phyloP scores from a whole-genome alignment of 257 asterid species.

The Salvia hispanica region DNA sequence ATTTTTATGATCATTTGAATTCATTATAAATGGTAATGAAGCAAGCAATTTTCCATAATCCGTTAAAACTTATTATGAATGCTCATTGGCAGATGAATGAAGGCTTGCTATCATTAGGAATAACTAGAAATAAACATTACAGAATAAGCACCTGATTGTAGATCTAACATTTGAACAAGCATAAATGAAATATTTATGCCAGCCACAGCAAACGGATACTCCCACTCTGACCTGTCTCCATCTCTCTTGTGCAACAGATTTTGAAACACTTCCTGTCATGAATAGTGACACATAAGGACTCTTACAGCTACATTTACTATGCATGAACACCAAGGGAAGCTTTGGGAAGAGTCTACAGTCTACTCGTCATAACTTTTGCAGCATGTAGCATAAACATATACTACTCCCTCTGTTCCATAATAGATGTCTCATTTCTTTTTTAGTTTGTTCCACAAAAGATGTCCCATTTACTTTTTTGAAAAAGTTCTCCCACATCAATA shows the following conservation, averaged over 20 bases:
- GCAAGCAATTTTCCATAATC: too few species aligned
- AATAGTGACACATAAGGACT: background rate
- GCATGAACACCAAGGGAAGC: background rate
- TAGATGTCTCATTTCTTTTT: too few species aligned
- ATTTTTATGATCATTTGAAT: background rate
- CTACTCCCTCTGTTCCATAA: too few species aligned
- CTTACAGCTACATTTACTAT: background rate
- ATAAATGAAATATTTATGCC: conserved; percentile 93
- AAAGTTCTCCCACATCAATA: too few species aligned
- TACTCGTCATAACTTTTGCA: background rate
- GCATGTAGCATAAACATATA: background rate
- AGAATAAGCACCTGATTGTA: conserved; percentile 73
- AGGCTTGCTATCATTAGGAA: conserved; percentile 6
- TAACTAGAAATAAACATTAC: background rate
- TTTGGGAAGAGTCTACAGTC: background rate
- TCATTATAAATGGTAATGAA: too few species aligned
- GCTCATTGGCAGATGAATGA: conserved; percentile 4
- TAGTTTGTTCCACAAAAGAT: too few species aligned
- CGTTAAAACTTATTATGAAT: too few species aligned
- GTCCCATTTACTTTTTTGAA: too few species aligned
- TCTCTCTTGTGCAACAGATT: conserved; percentile 77
- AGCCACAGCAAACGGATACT: conserved; percentile 98
- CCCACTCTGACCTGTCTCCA: conserved; percentile 94
- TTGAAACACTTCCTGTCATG: conserved; percentile 69
- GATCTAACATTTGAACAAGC: conserved; percentile 94